These are phyloP conservation scores for Suillus decipiens DNA, from an alignment of 768 basidiomycete genomes.

Conservation along the genomic window DNA sequence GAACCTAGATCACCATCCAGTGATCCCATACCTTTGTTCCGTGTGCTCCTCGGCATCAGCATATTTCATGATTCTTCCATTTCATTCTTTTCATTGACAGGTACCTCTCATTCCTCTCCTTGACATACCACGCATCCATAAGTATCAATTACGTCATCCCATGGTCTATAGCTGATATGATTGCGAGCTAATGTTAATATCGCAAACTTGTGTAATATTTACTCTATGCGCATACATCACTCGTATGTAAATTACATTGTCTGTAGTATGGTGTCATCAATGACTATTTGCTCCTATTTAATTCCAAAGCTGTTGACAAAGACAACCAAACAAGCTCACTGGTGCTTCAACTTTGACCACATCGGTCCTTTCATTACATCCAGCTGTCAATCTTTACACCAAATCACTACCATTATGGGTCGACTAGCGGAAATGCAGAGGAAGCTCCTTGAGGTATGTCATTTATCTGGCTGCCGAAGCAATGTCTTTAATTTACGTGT, in stretches of 20 bases:
- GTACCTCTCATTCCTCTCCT: conserved; percentile 23
- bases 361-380: conserved; percentile 1
- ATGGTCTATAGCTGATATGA: conserved; percentile 4
- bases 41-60: conserved; percentile 13
- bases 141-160: conserved; percentile 14
- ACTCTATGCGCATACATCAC: conserved; percentile 18
- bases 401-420: conserved; percentile 63
- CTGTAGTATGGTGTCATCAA: not conserved
- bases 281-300: conserved; percentile 28
- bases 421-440: conserved; percentile 97
- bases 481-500: conserved; percentile 10
- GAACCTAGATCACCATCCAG: conserved; percentile 23
- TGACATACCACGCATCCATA: conserved; percentile 23
- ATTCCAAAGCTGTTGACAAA: conserved; percentile 29
- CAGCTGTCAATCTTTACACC: not conserved
- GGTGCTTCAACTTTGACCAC: conserved; percentile 5
- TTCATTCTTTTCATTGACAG: conserved; percentile 20
- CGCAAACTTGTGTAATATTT: conserved; percentile 8
- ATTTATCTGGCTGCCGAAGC: conserved; percentile 33
- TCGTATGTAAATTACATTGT: conserved; percentile 7
- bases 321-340: conserved; percentile 26
- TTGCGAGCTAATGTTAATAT: conserved; percentile 9
- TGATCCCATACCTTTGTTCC: not conserved
- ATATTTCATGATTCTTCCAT: conserved; percentile 13
- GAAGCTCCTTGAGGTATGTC: conserved; percentile 75